These are phyloP conservation scores for Durio zibethinus DNA, from an alignment of 345 rosid genomes.

Conservation along the genomic window DNA sequence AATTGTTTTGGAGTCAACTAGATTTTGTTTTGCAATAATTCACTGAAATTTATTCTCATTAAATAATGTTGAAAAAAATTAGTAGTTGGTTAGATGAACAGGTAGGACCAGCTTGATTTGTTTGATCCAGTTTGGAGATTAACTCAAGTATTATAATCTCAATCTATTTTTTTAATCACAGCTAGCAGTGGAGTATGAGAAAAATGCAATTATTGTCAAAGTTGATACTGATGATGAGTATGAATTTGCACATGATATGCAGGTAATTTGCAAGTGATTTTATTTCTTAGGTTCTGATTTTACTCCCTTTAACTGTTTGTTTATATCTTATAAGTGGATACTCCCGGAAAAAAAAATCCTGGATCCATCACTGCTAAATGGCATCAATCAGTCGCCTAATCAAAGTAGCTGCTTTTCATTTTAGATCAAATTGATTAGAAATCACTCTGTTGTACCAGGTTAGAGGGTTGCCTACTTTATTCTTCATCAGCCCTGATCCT, in stretches of 20 bases:
- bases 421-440: background rate
- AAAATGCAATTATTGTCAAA: constrained; percentile 72
- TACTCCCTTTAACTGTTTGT: background rate
- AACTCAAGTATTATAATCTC: background rate
- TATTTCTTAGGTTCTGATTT: background rate
- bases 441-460: constrained; percentile 46
- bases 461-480: constrained; percentile 81
- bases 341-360: no score
- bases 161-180: constrained; percentile 18
- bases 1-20: no score
- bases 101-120: background rate
- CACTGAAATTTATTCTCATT: background rate
- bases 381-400: background rate
- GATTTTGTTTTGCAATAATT: background rate
- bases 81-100: background rate
- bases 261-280: constrained; percentile 36
- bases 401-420: background rate
- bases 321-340: no score
- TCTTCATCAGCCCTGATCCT: constrained; percentile 85
- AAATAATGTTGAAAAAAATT: background rate
- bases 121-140: background rate
- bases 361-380: no score
- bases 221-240: constrained; percentile 91
- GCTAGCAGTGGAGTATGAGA: constrained; percentile 92
- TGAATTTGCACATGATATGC: constrained; percentile 91